Evolutionary conservation across 1,284 basidiomycete genomes (phyloP), one percentile per base, ranked within the genome.

Genomic region (Tremellales sp.): DNA sequence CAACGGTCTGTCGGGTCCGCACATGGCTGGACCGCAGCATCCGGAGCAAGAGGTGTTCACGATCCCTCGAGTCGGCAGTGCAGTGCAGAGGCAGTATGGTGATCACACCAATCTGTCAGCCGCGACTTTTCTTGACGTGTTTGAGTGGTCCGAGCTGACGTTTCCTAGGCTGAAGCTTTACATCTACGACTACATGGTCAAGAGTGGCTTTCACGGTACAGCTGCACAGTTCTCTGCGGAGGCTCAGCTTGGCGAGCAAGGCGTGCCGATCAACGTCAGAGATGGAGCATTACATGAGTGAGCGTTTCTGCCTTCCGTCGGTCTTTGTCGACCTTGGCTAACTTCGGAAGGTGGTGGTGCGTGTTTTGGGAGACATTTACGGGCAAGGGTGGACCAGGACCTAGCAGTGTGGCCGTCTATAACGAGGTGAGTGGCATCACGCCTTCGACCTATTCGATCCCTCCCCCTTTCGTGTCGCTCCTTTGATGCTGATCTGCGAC

Each of bases 281-380:
- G 73, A 76, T 40, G 72, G 75, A 0, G 52, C 74, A 4, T 52
- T 77, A 29, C 64, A 65, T 49, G 74, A 77, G 73, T 75, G 47
- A 63, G 73, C 31, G 19, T 40, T 27, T 46, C 24, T 21, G 26
- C n/a, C n/a, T n/a, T n/a, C n/a, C n/a, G n/a, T 15, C 11, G 31
- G 19, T 24, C 21, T 6, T 12, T 19, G n/a, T 19, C 3, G 19
- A 21, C 44, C n/a, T n/a, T n/a, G n/a, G n/a, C n/a, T n/a, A n/a
- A n/a, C n/a, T n/a, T n/a, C n/a, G n/a, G n/a, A n/a, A 75, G 73
- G 46, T 70, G 73, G 63, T 77, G 75, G 75, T 56, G 62, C 17
- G 65, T 72, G 7, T 77, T 76, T 44, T 74, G 72, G 70, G 75
- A 77, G 31, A 61, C 72, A 2, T 74, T 75, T 40, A 70, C 64